These are phyloP conservation scores for Arachnopeziza araneosa DNA, from an alignment of 2,329 filamentous ascomycete species.

Conservation along the genomic window DNA sequence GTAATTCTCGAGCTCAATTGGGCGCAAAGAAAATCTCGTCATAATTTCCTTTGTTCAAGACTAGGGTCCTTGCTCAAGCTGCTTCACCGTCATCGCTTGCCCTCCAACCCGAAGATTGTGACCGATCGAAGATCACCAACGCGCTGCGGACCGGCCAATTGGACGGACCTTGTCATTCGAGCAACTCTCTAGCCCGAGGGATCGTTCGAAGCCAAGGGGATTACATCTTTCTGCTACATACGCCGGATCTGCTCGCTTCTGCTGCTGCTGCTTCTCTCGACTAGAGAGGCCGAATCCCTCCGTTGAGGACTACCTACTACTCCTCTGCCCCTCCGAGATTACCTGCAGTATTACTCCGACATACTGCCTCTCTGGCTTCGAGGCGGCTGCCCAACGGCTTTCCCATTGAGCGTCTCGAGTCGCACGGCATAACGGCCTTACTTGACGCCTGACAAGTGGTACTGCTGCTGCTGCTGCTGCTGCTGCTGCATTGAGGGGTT, in stretches of 20 bases:
- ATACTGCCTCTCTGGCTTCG: not conserved
- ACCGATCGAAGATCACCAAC: constrained; percentile 12
- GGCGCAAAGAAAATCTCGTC: not conserved
- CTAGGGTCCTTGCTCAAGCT: not conserved
- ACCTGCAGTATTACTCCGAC: not conserved
- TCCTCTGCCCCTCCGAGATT: not conserved
- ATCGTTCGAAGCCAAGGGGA: too few species aligned
- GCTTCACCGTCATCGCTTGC: not conserved
- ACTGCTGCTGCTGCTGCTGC: too few species aligned
- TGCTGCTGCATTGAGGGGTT: not conserved
- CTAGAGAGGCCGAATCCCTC: not conserved
- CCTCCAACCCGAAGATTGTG: constrained; percentile 23
- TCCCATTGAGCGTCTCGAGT: constrained; percentile 4
- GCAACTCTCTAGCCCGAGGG: too few species aligned
- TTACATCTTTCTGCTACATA: not conserved
- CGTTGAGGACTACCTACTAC: not conserved
- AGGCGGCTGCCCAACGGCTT: constrained; percentile 6
- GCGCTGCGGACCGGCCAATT: not conserved
- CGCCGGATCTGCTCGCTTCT: not conserved
- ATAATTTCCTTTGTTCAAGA: not conserved
- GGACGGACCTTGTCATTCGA: too few species aligned
- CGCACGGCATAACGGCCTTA: constrained; percentile 15
- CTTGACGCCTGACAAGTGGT: constrained; percentile 4
- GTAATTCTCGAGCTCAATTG: not conserved
- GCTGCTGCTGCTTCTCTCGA: not conserved